Conservation (phyloP, 192 early-diverging fungal genomes). For the Chytriomyces sp. region DNA sequence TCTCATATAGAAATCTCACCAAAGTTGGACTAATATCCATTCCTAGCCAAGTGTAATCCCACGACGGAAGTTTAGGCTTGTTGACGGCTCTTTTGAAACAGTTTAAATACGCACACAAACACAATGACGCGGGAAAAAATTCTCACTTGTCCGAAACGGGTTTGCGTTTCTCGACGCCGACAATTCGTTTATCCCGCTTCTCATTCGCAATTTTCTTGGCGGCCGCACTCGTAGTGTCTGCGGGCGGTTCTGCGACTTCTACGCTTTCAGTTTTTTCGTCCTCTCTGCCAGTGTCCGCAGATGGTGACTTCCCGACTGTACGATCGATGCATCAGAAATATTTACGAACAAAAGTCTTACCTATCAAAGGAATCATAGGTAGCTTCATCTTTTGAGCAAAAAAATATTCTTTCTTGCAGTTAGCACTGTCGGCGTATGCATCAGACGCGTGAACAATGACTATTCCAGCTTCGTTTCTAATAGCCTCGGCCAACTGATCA, state of each 20-base stretch:
- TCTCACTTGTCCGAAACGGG: background rate
- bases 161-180: background rate
- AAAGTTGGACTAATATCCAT: background rate
- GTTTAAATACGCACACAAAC: background rate
- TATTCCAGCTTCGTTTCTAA: background rate
- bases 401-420: background rate
- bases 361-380: background rate
- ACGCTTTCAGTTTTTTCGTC: background rate
- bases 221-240: background rate
- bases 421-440: constrained; percentile 1
- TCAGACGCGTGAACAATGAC: background rate
- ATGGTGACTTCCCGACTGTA: background rate
- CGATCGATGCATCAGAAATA: background rate
- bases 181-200: background rate
- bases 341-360: background rate
- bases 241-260: background rate
- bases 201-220: background rate
- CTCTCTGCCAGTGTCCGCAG: background rate
- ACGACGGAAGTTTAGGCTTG: background rate
- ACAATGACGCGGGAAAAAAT: background rate
- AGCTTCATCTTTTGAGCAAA: constrained; percentile 7
- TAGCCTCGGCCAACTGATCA: background rate
- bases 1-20: background rate
- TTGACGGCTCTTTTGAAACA: background rate
- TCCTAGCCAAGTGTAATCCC: background rate